Base-by-base conservation (phyloP, 2,329 filamentous ascomycete genomes). In the Magnaporthiopsis poae region DNA sequence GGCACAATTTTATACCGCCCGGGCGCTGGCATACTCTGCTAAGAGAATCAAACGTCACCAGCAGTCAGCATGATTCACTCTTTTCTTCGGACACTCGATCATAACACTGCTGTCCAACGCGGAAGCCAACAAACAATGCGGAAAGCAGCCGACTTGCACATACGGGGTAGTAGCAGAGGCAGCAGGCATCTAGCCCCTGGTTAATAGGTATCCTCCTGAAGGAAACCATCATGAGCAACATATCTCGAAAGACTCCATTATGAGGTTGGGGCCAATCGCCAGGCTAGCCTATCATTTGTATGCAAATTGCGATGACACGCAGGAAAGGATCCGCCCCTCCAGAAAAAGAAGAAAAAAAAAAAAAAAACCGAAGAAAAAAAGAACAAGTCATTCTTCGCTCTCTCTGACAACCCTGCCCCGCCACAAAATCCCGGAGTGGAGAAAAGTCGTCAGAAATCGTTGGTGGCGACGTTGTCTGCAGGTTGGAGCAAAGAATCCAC, bases 301-400 rank as follows among this genome's bases (percentile, higher is more conserved):
- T 60, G 68, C 46, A 64, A 69, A 69, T 71, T 65, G 15, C 62
- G 70, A 69, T 72, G 67, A 72, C 70, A 64, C 25, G 52, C 66
- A 36, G 13, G 46, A 56, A 56, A 11, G 46, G 29, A 60, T 60
- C 63, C 15, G 52, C 63, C 63, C 25, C 63, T 65, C 63, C 56
- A 60, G 62, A 36, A 56, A 13, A 56, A 25, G 7, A 18, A 52
- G 1, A 9, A 9, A 2, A 65, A 36, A 56, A 13, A 56, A 25
- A 21, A 18, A 52, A 8, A 9, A 9, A 2, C 11, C 9, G 1
- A 15, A 15, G 2, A 39, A 15, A 15, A 39, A 39, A 15, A 39
- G 2, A 39, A 39, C 35, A 36, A 56, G 46, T 60, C 62, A 61
- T 65, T 63, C 61, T 66, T 65, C 39, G 27, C 62, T 63, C 29